Base-by-base conservation (phyloP, 2,329 filamentous ascomycete species). In the Cladorrhinum sp. region DNA sequence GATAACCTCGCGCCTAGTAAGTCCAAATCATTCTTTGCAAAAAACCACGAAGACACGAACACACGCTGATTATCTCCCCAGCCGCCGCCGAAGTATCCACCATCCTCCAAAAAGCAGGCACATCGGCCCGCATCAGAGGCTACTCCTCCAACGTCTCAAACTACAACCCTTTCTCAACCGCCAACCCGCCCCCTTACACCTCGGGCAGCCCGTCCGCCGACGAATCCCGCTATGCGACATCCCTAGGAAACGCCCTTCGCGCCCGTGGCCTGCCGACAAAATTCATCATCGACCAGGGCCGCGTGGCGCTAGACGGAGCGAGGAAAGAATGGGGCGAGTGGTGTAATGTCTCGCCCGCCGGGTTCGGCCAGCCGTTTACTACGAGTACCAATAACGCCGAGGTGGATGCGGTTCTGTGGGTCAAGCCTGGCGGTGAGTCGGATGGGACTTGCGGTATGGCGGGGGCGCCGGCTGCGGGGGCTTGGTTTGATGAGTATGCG, bases 231-330 rank as follows among this genome's bases (percentile, higher is more conserved):
- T 79, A 77, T 66, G 74, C 71, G 51, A 66, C 68, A 49, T 73
- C 73, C 2, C 73, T 79, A 7, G 66, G 73, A 1, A 70, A 73
- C 1, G 68, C 70, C 61, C 74, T 79, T 39, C 69, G 71, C 49
- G 71, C 68, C 12, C 67, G 70, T 50, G 76, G 75, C 7, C 71
- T 79, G 24, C 77, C 77, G 0, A 66, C 75, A 5, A 69, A 72
- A 58, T 79, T 79, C 73, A 78, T 79, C 68, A 71, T 79, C 66
- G 77, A 79, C 65, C 75, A 77, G 65, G 76, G 77, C 50, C 75
- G 77, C 26, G 73, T 75, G 1, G 73, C 72, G 1, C 59, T 70
- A 1, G 70, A 71, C 10, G 75, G 73, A n/a, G 71, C 70, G 5
- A 69, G 76, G 10, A 60, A 68, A 42, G 70, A 72, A 36, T 77